Evolutionary conservation across 2,329 filamentous ascomycete genomes (phyloP).

Genomic region (Xylaria sp.): DNA sequence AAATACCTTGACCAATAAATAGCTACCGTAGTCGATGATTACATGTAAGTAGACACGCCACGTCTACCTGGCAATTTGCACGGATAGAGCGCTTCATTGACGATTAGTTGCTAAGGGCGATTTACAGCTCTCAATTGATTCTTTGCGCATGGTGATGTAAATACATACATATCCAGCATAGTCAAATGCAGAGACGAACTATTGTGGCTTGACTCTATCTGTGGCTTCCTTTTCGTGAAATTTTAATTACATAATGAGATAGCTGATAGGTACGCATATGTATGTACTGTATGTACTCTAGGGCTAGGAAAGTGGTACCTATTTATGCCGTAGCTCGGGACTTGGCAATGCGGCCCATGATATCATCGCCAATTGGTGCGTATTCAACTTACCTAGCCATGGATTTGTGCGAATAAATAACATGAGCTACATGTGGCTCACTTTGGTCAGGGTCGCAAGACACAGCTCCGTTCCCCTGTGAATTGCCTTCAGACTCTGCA

Average conservation of each 20-base stretch:
- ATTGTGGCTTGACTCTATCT: not conserved
- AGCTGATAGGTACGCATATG: too few relatives aligned
- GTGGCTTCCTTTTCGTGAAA: conserved; percentile 5
- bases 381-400: not conserved
- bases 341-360: conserved; percentile 26
- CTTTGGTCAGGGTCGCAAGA: not conserved
- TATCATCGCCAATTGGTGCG: conserved; percentile 15
- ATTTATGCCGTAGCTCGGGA: not conserved
- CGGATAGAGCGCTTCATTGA: too few relatives aligned
- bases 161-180: too few relatives aligned
- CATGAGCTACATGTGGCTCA: not conserved
- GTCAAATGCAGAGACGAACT: too few relatives aligned
- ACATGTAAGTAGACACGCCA: too few relatives aligned
- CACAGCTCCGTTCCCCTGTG: not conserved
- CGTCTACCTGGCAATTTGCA: too few relatives aligned
- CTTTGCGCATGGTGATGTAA: too few relatives aligned
- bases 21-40: too few relatives aligned
- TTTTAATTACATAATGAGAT: conserved; percentile 32
- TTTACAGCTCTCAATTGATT: too few relatives aligned
- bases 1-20: conserved; percentile 17
- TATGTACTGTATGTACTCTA: too few relatives aligned
- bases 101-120: too few relatives aligned
- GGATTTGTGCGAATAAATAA: conserved; percentile 1
- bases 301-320: too few relatives aligned
- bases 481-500: conserved; percentile 5